A percentile compares a stretch with the other conserved stretches of the same genome.
Evolutionary conservation across 2,329 filamentous ascomycete species (phyloP).

Genomic region (Hypocreales sp.): DNA sequence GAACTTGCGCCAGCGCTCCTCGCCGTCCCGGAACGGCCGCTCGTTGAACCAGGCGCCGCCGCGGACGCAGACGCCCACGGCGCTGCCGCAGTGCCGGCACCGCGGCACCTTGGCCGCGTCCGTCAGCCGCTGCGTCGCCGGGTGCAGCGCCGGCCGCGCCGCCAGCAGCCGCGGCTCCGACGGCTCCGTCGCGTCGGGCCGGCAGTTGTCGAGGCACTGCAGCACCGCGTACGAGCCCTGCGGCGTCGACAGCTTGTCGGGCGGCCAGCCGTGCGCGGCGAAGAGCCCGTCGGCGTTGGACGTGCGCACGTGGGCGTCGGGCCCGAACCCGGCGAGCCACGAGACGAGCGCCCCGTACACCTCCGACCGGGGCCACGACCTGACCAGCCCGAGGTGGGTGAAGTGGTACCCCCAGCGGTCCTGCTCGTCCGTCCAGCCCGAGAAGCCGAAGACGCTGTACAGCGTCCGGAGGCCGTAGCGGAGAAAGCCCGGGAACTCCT

Average conservation of each 20-base stretch:
- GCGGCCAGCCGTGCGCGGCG: background rate
- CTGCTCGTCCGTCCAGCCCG: background rate
- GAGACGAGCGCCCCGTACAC: background rate
- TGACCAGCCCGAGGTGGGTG: background rate
- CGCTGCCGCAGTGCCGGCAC: background rate
- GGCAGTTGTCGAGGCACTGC: background rate
- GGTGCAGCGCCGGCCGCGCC: background rate
- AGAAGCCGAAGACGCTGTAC: background rate
- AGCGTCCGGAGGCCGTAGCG: background rate
- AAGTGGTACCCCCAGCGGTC: background rate
- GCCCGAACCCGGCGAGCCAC: background rate
- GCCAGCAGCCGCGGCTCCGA: background rate
- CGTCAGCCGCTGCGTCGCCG: background rate
- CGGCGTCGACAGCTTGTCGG: conserved; percentile 1
- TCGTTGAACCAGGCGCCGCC: background rate
- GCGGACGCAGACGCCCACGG: background rate
- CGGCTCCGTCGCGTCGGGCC: background rate
- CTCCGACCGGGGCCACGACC: background rate
- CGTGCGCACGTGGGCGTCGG: background rate
- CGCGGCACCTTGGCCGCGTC: background rate
- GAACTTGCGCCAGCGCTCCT: background rate
- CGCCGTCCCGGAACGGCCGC: background rate
- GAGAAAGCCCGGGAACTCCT: background rate
- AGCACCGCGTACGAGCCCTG: background rate
- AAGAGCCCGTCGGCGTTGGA: conserved; percentile 2